These are phyloP conservation scores for Penicillium sp. DNA, from an alignment of 2,329 filamentous ascomycete species.

Conservation along the genomic window DNA sequence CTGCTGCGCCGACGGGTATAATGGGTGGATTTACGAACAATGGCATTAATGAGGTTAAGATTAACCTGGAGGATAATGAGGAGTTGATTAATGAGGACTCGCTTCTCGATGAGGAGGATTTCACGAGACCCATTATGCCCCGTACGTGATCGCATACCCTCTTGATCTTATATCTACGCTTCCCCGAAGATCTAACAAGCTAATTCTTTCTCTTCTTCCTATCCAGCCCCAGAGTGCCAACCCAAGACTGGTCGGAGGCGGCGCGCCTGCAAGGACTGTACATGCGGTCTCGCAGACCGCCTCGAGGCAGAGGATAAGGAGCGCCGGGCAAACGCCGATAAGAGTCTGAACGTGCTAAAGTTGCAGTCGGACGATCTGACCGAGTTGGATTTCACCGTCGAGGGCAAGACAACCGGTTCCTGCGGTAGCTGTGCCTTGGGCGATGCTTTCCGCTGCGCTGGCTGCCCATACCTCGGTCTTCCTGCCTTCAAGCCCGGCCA, in stretches of 20 bases:
- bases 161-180: not conserved
- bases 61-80: constrained; percentile 69
- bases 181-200: not conserved
- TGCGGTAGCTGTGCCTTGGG: constrained; percentile 94
- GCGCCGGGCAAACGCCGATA: constrained; percentile 69
- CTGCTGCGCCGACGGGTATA: constrained; percentile 21
- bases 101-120: constrained; percentile 83
- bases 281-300: constrained; percentile 85
- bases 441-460: constrained; percentile 81
- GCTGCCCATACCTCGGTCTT: constrained; percentile 84
- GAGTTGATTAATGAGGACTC: constrained; percentile 92
- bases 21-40: constrained; percentile 49
- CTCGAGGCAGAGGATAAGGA: constrained; percentile 83
- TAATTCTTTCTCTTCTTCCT: constrained; percentile 21
- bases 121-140: constrained; percentile 75
- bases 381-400: constrained; percentile 93
- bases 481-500: constrained; percentile 97
- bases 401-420: constrained; percentile 86
- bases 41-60: constrained; percentile 41
- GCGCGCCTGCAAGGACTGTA: constrained; percentile 96
- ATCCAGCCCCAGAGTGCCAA: constrained; percentile 78
- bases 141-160: constrained; percentile 64
- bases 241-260: constrained; percentile 81
- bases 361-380: constrained; percentile 77
- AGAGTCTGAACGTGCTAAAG: constrained; percentile 61